Evolutionary conservation across 2,329 filamentous ascomycete genomes (phyloP), one percentile per base, ranked within the genome.

Genomic region (Epichloe brachyelytri): DNA sequence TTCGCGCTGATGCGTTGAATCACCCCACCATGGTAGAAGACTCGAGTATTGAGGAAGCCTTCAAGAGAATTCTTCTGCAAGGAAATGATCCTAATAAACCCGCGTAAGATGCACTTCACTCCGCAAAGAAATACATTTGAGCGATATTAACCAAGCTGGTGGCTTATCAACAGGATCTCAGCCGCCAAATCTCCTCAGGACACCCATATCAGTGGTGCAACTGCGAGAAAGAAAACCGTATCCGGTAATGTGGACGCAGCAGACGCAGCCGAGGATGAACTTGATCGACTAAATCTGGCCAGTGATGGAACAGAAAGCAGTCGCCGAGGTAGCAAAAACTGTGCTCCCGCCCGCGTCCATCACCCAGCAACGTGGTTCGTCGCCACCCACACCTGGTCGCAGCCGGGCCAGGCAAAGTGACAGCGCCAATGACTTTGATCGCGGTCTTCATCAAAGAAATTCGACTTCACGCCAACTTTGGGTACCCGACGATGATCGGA

Each of bases 311-410:
- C 52, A 2, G 56, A 57, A 14, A 48, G 51, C 7, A 53, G 54
- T 46, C 52, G 47, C 2, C 59, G 54, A 20, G 55, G 55, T 8
- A 58, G 50, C 37, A 62, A 60, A 49, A 65, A 49, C 46, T 58
- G 7, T 60, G 60, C 22, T 64, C 64, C 63, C 64, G 19, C 57
- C 62, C 3, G 50, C 60, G 3, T 55, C 61, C 17, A 46, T 55
- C 4, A 53, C 55, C 6, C 56, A 56, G 30, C 55, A 54, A 36
- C 56, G 48, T 22, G 45, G 46, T 17, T 53, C 55, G 0, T 57
- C 62, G 0, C 55, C 59, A 36, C 51, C 59, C 4, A 59, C 56
- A 14, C 57, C 44, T 33, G 56, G 49, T 19, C 55, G 52, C 3
- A 55, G 56, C 10, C 56, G 55, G 17, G 54, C 55, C 3, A 51